phyloP scores from a whole-genome alignment of 257 asterid species.

The Handroanthus guayacan region DNA sequence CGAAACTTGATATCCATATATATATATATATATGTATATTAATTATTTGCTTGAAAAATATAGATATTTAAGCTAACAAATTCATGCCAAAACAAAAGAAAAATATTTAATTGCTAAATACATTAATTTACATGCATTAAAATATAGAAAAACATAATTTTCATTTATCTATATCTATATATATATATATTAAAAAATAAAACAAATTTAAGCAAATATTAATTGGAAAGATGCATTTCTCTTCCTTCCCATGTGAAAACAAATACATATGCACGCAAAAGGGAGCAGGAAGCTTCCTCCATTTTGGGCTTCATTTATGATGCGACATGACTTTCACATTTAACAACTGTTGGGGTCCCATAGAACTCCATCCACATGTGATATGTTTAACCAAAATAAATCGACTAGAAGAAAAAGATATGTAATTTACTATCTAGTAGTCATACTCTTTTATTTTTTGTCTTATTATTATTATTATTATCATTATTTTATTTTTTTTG shows the following conservation, averaged over 20 bases:
- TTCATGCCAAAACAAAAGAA: too few species aligned
- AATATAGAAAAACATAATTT: too few species aligned
- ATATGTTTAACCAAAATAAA: neutral
- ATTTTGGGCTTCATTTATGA: neutral
- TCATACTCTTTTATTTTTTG: too few species aligned
- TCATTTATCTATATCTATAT: too few species aligned
- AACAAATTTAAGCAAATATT: neutral
- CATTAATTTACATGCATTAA: too few species aligned
- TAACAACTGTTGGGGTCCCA: slow-evolving; percentile 14
- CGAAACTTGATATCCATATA: neutral
- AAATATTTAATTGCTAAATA: too few species aligned
- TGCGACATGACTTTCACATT: neutral
- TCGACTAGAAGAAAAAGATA: neutral
- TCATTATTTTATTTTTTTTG: too few species aligned
- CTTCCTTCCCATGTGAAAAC: neutral
- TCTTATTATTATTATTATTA: too few species aligned
- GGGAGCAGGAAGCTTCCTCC: slow-evolving; percentile 17
- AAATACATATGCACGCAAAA: neutral
- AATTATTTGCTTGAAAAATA: too few species aligned
- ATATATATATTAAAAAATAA: too few species aligned
- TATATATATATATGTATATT: neutral
- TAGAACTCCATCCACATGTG: neutral
- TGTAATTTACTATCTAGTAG: neutral
- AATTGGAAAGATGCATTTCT: neutral
- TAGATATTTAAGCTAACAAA: too few species aligned